A percentile compares a stretch with the other conserved stretches of the same genome.
These are phyloP conservation scores for Melaleuca alternifolia DNA, from an alignment of 345 rosid species.

Conservation along the genomic window DNA sequence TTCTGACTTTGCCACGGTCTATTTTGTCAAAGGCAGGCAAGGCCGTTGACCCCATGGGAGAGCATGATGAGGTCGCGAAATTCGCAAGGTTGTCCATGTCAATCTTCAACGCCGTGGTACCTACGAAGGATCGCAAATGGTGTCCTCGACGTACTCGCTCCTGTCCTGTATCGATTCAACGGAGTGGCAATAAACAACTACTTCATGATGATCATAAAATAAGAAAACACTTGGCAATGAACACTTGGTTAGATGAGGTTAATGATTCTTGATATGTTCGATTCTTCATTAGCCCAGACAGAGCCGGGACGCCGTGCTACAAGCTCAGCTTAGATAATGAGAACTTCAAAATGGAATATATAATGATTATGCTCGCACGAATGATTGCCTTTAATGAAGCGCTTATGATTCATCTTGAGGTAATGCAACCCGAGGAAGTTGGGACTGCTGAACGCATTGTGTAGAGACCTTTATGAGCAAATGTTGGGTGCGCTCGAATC, in stretches of 20 bases:
- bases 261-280: neutral
- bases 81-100: neutral
- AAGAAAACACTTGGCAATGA: neutral
- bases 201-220: neutral
- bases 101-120: neutral
- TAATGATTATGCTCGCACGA: neutral
- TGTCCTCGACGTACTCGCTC: neutral
- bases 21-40: neutral
- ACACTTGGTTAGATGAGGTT: neutral
- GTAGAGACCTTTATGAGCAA: neutral
- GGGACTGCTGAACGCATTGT: rapidly evolving
- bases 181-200: neutral
- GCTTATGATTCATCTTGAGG: neutral
- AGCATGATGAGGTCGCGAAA: neutral
- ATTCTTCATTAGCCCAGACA: neutral
- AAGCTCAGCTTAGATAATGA: neutral
- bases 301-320: neutral
- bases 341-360: neutral
- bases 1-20: neutral
- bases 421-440: rapidly evolving
- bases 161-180: neutral
- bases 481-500: rapidly evolving
- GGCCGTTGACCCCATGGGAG: neutral
- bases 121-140: neutral
- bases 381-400: neutral